phyloP scores from a whole-genome alignment of 1,139 yeast genomes.

The Geotrichum phurueaensis region DNA sequence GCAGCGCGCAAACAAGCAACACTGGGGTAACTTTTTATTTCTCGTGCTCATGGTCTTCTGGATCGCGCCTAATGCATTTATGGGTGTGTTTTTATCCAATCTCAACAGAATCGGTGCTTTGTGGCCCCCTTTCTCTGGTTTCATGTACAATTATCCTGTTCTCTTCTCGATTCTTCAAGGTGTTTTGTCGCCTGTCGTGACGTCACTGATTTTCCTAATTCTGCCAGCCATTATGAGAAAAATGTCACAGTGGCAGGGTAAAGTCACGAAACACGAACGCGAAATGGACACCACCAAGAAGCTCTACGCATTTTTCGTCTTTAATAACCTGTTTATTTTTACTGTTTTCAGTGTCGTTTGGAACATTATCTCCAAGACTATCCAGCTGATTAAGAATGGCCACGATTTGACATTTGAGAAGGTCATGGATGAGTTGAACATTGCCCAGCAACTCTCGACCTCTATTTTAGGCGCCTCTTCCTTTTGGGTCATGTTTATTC shows the following conservation, averaged over 20 bases:
- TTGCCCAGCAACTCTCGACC: conserved; percentile 34
- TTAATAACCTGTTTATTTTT: conserved; percentile 37
- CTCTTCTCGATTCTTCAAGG: conserved; percentile 39
- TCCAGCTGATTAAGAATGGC: conserved; percentile 25
- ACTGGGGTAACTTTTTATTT: conserved; percentile 35
- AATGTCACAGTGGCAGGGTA: conserved; percentile 38
- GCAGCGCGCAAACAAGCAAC: conserved; percentile 33
- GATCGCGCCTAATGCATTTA: conserved; percentile 41
- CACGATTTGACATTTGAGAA: conserved; percentile 24
- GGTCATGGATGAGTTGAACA: conserved; percentile 25
- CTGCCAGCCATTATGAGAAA: conserved; percentile 37
- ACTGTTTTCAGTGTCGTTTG: conserved; percentile 39
- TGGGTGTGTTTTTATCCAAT: conserved; percentile 39
- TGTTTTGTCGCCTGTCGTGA: conserved; percentile 36
- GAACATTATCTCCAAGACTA: conserved; percentile 35
- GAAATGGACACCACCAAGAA: conserved; percentile 38
- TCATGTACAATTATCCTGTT: conserved; percentile 29
- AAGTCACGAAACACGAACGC: conserved; percentile 35
- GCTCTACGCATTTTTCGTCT: conserved; percentile 37
- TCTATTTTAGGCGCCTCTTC: conserved; percentile 39
- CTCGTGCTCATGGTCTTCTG: conserved; percentile 32
- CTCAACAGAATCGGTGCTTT: conserved; percentile 36
- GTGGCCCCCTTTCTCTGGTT: conserved; percentile 34
- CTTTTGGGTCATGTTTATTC: conserved; percentile 40
- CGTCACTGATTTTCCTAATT: conserved; percentile 34